phyloP scores from a whole-genome alignment of 768 basidiomycete species.

The Macrolepiota dolichaula region DNA sequence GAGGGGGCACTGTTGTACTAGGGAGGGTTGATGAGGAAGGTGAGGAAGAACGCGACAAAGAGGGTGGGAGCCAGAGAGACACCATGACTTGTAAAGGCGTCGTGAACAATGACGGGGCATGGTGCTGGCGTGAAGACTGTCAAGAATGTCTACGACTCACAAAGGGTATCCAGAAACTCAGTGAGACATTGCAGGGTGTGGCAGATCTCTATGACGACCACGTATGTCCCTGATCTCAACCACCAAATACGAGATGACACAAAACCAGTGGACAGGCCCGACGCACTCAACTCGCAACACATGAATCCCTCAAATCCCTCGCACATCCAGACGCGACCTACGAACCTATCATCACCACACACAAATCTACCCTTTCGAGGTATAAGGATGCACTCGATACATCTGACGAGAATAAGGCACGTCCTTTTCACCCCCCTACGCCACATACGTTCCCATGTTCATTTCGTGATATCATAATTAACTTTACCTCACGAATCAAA shows the following conservation, averaged over 20 bases:
- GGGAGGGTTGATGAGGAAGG: slow-evolving; percentile 35
- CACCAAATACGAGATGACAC: not conserved
- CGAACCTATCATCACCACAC: slow-evolving; percentile 74
- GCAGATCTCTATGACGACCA: slow-evolving; percentile 80
- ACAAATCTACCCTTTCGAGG: slow-evolving; percentile 62
- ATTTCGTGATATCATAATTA: no score
- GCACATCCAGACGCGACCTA: slow-evolving; percentile 75
- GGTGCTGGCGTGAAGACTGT: slow-evolving; percentile 86
- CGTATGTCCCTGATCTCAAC: slow-evolving; percentile 34
- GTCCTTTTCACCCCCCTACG: not conserved
- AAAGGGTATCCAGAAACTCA: slow-evolving; percentile 73
- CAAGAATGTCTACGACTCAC: slow-evolving; percentile 76
- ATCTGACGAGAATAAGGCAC: slow-evolving; percentile 5
- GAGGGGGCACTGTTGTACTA: slow-evolving; percentile 25
- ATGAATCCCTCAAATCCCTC: slow-evolving; percentile 71
- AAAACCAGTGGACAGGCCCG: slow-evolving; percentile 49
- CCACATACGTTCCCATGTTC: not conserved
- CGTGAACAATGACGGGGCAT: slow-evolving; percentile 70
- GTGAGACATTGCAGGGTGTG: slow-evolving; percentile 68
- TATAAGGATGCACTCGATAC: slow-evolving; percentile 50
- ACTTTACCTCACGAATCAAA: not conserved
- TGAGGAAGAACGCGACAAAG: slow-evolving; percentile 41
- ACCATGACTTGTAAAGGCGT: slow-evolving; percentile 33
- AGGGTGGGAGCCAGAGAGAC: slow-evolving; percentile 25
- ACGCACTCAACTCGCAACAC: slow-evolving; percentile 66